A percentile compares a stretch with the other conserved stretches of the same genome.
These are phyloP conservation scores for Metschnikowia shivogae DNA, from an alignment of 805 yeast genomes.

Conservation along the genomic window DNA sequence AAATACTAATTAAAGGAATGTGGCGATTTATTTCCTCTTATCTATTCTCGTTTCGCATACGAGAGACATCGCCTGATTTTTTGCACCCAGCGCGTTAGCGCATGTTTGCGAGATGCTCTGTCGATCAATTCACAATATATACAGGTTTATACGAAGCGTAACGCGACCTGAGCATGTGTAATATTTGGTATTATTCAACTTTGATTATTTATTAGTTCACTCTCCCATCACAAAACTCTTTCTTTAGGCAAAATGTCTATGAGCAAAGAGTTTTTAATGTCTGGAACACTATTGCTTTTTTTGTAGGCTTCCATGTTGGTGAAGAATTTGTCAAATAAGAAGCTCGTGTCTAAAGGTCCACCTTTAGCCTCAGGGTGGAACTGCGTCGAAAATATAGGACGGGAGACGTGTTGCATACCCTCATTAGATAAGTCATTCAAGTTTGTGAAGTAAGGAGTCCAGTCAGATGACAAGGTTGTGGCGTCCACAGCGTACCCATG, in stretches of 20 bases:
- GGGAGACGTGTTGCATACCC: constrained; percentile 86
- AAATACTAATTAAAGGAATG: background rate
- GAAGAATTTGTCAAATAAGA: constrained; percentile 87
- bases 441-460: constrained; percentile 81
- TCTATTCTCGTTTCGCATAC: background rate
- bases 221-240: constrained; percentile 44
- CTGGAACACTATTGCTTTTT: constrained; percentile 33
- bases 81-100: constrained; percentile 4
- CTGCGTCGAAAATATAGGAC: constrained; percentile 94
- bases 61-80: constrained; percentile 3
- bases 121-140: background rate
- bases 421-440: constrained; percentile 95
- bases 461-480: constrained; percentile 62
- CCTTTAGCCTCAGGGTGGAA: constrained; percentile 99
- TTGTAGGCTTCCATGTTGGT: constrained; percentile 58
- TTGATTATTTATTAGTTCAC: background rate
- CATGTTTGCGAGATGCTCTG: constrained; percentile 1
- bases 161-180: no score
- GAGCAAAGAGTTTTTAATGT: constrained; percentile 46
- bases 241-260: constrained; percentile 63
- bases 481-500: constrained; percentile 98
- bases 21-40: background rate
- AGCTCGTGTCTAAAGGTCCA: constrained; percentile 93
- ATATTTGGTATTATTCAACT: background rate
- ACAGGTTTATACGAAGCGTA: constrained; percentile 1